phyloP scores from a whole-genome alignment of 805 yeast genomes.

The Cyberlindnera mycetangii region DNA sequence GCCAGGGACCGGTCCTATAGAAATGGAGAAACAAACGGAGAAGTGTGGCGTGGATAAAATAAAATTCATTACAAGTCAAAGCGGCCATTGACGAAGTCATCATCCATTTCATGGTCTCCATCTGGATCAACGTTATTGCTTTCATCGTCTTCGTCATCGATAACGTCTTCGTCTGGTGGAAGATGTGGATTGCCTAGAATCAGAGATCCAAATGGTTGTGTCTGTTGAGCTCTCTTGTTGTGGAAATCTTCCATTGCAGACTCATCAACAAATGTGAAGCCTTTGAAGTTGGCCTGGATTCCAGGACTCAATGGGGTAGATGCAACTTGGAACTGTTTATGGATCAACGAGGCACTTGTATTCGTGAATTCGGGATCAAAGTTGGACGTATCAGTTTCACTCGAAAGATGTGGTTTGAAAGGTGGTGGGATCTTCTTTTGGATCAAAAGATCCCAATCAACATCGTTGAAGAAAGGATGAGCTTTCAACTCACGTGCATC shows the following conservation, averaged over 20 bases:
- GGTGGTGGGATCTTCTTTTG: constrained; percentile 92
- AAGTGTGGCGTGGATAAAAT: background rate
- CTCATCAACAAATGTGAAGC: constrained; percentile 95
- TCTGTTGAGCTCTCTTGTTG: constrained; percentile 27
- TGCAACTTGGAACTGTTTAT: constrained; percentile 52
- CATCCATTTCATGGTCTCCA: constrained; percentile 63
- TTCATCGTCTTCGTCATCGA: constrained; percentile 63
- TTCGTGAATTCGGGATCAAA: constrained; percentile 97
- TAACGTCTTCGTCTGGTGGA: constrained; percentile 82
- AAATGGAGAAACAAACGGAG: background rate
- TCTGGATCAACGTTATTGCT: constrained; percentile 34
- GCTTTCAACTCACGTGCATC: constrained; percentile 92
- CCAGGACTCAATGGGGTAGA: constrained; percentile 89
- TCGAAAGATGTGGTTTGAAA: constrained; percentile 86
- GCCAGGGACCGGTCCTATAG: background rate
- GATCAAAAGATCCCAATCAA: constrained; percentile 82
- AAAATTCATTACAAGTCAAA: constrained; percentile 63
- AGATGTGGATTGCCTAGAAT: constrained; percentile 77
- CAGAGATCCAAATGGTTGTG: constrained; percentile 59
- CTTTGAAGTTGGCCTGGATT: constrained; percentile 93
- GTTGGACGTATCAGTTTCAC: constrained; percentile 93
- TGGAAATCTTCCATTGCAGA: constrained; percentile 88
- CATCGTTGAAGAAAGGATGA: constrained; percentile 87
- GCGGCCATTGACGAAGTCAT: constrained; percentile 85
- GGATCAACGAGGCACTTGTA: constrained; percentile 81